phyloP scores from a whole-genome alignment of 225 moss, liverwort and hornwort species.

The Climacium dendroides region DNA sequence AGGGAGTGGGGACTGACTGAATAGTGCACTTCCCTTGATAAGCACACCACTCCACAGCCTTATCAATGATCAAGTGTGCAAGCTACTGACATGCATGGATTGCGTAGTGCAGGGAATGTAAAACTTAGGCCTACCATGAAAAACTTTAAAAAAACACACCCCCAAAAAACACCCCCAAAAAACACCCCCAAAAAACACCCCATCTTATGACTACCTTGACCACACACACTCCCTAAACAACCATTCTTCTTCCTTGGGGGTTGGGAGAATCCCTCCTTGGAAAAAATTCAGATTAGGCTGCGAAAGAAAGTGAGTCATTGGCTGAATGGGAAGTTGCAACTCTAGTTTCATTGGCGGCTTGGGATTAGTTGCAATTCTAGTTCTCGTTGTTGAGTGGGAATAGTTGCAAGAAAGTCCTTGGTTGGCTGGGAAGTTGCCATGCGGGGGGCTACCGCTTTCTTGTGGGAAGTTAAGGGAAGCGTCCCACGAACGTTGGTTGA shows the following conservation, averaged over 20 bases:
- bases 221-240: too few relatives aligned
- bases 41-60: conserved; percentile 10
- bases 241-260: too few relatives aligned
- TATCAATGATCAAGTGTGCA: conserved; percentile 30
- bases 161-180: too few relatives aligned
- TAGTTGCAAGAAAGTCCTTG: neutral
- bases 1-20: conserved; percentile 11
- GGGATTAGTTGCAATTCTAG: neutral
- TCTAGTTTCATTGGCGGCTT: neutral
- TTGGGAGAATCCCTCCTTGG: fast-evolving
- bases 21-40: conserved; percentile 12
- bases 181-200: too few relatives aligned
- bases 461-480: too few relatives aligned
- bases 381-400: neutral
- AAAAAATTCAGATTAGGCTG: neutral
- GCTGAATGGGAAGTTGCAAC: neutral
- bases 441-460: fast-evolving
- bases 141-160: too few relatives aligned
- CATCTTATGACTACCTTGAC: too few relatives aligned
- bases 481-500: too few relatives aligned
- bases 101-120: neutral
- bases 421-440: neutral
- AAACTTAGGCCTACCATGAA: too few relatives aligned
- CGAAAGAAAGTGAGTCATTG: neutral
- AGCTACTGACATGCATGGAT: neutral